Conservation (phyloP, 1,284 basidiomycete species). For the Leccinum fallax region DNA sequence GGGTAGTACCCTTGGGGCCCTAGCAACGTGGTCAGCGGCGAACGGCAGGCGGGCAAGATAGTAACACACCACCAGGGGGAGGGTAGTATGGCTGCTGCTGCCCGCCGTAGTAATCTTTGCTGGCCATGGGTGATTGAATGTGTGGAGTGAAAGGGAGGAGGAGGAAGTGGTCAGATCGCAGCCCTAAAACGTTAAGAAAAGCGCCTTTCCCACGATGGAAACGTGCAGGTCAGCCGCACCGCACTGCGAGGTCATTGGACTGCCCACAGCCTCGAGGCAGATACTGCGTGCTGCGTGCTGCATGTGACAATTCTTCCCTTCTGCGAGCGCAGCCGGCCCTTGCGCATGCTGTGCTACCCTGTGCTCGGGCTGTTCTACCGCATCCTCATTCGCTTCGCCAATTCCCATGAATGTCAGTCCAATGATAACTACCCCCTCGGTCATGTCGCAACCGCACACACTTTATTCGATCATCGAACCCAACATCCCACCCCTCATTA, state of each 20-base stretch:
- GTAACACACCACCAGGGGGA: conserved; percentile 60
- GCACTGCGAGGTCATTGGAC: neutral
- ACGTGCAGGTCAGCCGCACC: neutral
- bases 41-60: neutral
- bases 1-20: conserved; percentile 75
- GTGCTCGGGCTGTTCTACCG: conserved; percentile 2
- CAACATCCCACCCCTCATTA: conserved; percentile 8
- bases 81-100: conserved; percentile 67
- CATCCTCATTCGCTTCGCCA: neutral
- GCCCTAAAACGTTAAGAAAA: conserved; percentile 31
- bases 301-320: neutral
- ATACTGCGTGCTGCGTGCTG: conserved; percentile 15
- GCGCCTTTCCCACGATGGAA: conserved; percentile 26
- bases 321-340: neutral
- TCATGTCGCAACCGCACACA: neutral
- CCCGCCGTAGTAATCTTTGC: conserved; percentile 70
- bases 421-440: neutral
- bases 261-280: conserved; percentile 29
- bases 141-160: conserved; percentile 4
- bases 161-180: conserved; percentile 6
- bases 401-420: conserved; percentile 24
- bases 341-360: conserved; percentile 19
- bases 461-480: neutral
- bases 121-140: conserved; percentile 56
- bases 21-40: conserved; percentile 28